Evolutionary conservation across 768 basidiomycete species (phyloP), one percentile per base, ranked within the genome.

Genomic region (Leucocoprinus sp.): DNA sequence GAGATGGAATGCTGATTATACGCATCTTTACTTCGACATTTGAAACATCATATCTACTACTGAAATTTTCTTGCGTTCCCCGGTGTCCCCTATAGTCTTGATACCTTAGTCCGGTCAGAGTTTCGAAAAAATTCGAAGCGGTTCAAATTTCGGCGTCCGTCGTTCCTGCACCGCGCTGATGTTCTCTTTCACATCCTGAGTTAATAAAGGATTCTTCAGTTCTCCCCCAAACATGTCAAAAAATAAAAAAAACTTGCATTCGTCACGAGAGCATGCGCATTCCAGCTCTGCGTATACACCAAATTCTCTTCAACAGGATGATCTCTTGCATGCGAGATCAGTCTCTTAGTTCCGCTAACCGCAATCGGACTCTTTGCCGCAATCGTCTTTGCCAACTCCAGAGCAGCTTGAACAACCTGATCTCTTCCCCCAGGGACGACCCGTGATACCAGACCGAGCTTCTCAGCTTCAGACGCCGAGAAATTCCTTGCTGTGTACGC

Each of bases 351-450:
- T 1, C 84, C 78, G 0, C 72, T 52, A 0, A 88, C 78, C 0
- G 91, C 92, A 2, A 93, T 64, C 0, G 92, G 92, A 26, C 82
- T 84, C 64, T 93, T 93, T 17, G 53, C 50, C 27, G 85, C 84
- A 22, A 93, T 84, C 1, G 71, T 55, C 46, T 64, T 64, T 0
- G 85, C 91, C 11, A 85, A 64, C 11, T 74, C 67, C n/a, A 91
- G 48, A 0, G 89, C 86, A 0, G 74, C 80, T 4, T 63, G 58
- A 3, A 84, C 60, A 0, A 93, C 92, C 34, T 78, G 83, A 0
- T 74, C 72, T 18, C 72, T 65, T 0, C 80, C 74, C 0, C 90
- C 90, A 1, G 65, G 49, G 0, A 93, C 78, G 4, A 89, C 72
- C 23, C 71, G 70, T 11, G 87, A 91, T 1, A 93, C 68, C 24